Percentiles rank a stretch among this genome's conserved stretches.
Evolutionary conservation across 768 basidiomycete genomes (phyloP).

Genomic region (Clathrus columnatus): DNA sequence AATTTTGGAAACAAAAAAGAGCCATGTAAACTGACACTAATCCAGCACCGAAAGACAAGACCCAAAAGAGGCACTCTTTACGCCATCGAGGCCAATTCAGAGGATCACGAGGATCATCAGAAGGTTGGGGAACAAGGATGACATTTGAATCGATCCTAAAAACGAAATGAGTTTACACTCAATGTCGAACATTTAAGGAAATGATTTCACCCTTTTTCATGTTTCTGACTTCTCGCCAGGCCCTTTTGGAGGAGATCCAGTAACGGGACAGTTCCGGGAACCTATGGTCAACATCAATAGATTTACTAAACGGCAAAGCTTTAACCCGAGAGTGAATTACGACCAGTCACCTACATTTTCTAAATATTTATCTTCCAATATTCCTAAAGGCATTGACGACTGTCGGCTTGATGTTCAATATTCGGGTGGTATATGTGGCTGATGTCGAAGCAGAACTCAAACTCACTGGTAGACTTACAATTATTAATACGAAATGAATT

Average conservation of each 20-base stretch:
- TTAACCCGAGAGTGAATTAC: neutral
- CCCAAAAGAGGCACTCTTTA: constrained; percentile 38
- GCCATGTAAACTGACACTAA: neutral
- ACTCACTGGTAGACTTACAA: too few relatives aligned
- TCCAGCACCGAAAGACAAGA: constrained; percentile 2
- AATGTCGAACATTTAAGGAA: too few relatives aligned
- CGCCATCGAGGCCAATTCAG: constrained; percentile 37
- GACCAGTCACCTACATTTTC: constrained; percentile 3
- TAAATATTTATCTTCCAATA: constrained; percentile 14
- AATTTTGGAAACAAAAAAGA: neutral
- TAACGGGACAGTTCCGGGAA: neutral
- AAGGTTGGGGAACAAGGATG: constrained; percentile 35
- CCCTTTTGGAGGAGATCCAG: neutral
- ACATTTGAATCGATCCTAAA: constrained; percentile 19
- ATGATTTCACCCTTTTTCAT: neutral
- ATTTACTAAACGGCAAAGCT: neutral
- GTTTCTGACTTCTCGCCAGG: neutral
- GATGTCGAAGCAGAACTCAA: too few relatives aligned
- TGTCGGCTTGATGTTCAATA: too few relatives aligned
- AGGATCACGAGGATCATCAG: constrained; percentile 35
- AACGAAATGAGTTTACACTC: too few relatives aligned
- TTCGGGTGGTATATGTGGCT: too few relatives aligned
- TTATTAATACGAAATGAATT: too few relatives aligned
- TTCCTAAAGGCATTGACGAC: constrained; percentile 12
- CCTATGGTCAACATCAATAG: neutral